Evolutionary conservation across 2,329 filamentous ascomycete species (phyloP), one percentile per base, ranked within the genome.

Genomic region (Dothidotthia symphoricarpi): DNA sequence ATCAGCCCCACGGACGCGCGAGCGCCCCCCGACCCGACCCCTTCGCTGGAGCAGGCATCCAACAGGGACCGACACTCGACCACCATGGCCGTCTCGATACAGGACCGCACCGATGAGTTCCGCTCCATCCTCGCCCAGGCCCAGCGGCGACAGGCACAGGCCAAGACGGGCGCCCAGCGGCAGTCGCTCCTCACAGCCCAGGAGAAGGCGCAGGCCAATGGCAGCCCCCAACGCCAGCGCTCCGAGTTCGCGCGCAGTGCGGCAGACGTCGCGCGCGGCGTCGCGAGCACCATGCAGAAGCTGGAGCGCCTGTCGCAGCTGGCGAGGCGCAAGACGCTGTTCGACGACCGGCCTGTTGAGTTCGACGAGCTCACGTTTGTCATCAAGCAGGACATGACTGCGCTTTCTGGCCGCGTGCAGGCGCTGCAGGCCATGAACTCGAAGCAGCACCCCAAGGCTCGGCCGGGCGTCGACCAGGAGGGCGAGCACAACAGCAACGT

Each of bases 401-500:
- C 77, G 4, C 68, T 87, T 41, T 97, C 96, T 69, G 82, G 88
- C 52, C 86, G 95, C 62, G 97, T 97, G 55, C 85, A 86, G 30
- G 75, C 77, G 8, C 75, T 98, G n/a, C 87, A 95, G 63, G 72
- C 77, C 6, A 76, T 96, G 30, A 85, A 88, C 11, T 80, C 83
- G 36, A 79, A 86, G 42, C 84, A 90, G 67, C 85, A 91, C 55
- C 85, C 86, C 13, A 48, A 81, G 80, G 53, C 67, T 4, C 71
- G 67, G 29, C 43, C 69, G 17, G 61, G 59, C 43, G 64, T 59
- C 9, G 78, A 82, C 45, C 90, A 96, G 63, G 88, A 95, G 68
- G 89, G 89, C 54, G 90, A 97, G 64, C 94, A 98, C 72, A 95
- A 95, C 74, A 95, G 95, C 70, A 96, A 97, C 62, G 93, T 97